phyloP scores from a whole-genome alignment of 768 basidiomycete genomes.

The Auriscalpium orientale region DNA sequence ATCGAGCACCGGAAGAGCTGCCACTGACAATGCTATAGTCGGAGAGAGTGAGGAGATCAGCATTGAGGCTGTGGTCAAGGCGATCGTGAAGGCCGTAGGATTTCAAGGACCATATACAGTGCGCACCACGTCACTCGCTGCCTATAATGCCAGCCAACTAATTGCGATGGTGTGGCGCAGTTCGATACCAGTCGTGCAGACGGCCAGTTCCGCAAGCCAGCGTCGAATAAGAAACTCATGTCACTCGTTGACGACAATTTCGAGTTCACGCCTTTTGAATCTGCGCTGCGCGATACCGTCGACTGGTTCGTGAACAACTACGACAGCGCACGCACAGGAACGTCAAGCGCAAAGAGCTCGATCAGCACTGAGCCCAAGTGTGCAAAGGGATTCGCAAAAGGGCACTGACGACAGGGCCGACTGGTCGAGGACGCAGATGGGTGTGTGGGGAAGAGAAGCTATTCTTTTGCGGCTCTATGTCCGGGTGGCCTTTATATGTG shows the following conservation, averaged over 20 bases:
- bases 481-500: too few species aligned
- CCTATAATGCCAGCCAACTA: background rate
- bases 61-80: constrained; percentile 84
- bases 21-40: constrained; percentile 35
- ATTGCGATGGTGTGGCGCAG: constrained; percentile 27
- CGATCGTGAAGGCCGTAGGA: constrained; percentile 79
- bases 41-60: constrained; percentile 92
- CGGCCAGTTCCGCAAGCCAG: constrained; percentile 94
- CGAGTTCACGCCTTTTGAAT: constrained; percentile 86
- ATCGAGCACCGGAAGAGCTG: background rate
- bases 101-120: constrained; percentile 75
- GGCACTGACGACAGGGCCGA: too few species aligned
- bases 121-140: constrained; percentile 17
- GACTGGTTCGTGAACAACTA: constrained; percentile 87
- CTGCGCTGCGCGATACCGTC: constrained; percentile 71
- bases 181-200: constrained; percentile 83
- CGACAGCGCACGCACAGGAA: constrained; percentile 55
- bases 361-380: too few species aligned
- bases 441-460: too few species aligned
- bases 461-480: too few species aligned
- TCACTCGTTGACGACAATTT: constrained; percentile 64
- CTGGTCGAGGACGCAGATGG: too few species aligned
- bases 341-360: background rate
- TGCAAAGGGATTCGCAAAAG: too few species aligned
- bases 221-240: constrained; percentile 83